Evolutionary conservation across 805 yeast genomes (phyloP), one percentile per base, ranked within the genome.

Genomic region (Gaillardinia entomophila): DNA sequence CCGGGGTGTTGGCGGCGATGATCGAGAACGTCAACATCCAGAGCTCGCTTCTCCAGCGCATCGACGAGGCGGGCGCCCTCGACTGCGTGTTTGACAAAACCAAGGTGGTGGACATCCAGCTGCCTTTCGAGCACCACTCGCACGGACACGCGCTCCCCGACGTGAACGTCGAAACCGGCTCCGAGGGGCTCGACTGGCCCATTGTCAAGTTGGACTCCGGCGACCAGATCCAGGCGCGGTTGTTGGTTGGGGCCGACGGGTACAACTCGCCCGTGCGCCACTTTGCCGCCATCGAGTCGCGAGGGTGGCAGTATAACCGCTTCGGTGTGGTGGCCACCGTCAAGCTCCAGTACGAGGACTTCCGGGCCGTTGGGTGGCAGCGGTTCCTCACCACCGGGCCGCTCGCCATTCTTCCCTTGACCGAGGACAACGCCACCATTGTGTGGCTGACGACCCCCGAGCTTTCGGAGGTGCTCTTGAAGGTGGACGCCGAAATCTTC

Each of bases 201-300:
- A 51, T 77, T 6, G 79, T 90, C 11, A 64, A 71, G 16, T 62
- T 89, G 11, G 73, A 75, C 11, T 73, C 73, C 40, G 97, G 96
- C 1, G 72, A 73, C 11, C 42, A 50, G 10, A 66, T 80, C 31
- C 73, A 75, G 47, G 73, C 95, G 0, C 68, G 96, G 34, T 65
- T 89, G n/a, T 63, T 89, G 14, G 76, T 92, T 12, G 98, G 98
- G 6, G 95, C 96, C 25, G 98, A 92, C 55, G 98, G 98, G 1
- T 87, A 79, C 55, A 86, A 88, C 55, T 88, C 97, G 1, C 96
- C 97, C 0, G 97, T 84, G 4, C 72, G 97, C 30, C 69, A 73
- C 41, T 89, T 73, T 49, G 82, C 97, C 0, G 78, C 75, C 2
- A 88, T 92, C 34, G 80, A 79, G 50, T 76, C 94, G 2, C 71